A percentile compares a stretch with the other conserved stretches of the same genome.
phyloP scores from a whole-genome alignment of 495 filamentous ascomycete genomes.

The Parmelia sp. region DNA sequence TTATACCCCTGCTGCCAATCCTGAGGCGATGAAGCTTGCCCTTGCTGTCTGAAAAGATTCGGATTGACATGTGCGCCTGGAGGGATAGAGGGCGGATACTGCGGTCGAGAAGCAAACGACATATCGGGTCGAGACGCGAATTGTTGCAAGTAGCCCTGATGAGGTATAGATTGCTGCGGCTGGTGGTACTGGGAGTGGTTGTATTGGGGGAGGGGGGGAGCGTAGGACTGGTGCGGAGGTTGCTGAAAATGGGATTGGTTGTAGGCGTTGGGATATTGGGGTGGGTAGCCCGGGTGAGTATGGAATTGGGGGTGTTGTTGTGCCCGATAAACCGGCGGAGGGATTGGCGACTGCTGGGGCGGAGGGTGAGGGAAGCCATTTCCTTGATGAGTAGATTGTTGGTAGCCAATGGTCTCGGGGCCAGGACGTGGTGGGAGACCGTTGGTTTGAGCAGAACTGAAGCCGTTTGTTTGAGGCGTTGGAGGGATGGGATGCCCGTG shows the following conservation, averaged over 20 bases:
- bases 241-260: conserved; percentile 26
- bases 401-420: conserved; percentile 11
- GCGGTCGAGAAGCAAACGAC: conserved; percentile 2
- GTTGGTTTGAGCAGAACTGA: conserved; percentile 11
- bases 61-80: conserved; percentile 61
- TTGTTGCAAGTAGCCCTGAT: conserved; percentile 34
- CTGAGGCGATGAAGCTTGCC: conserved; percentile 33
- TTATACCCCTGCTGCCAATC: conserved; percentile 33
- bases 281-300: conserved; percentile 10
- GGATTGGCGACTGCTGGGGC: conserved; percentile 27
- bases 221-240: conserved; percentile 23
- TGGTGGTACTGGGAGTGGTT: conserved; percentile 32
- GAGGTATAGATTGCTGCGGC: conserved; percentile 17
- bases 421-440: conserved; percentile 19
- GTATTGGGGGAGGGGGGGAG: conserved; percentile 22
- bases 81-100: conserved; percentile 34
- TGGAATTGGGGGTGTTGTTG: conserved; percentile 5
- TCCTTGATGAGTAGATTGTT: conserved; percentile 22
- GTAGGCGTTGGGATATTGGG: conserved; percentile 24
- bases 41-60: conserved; percentile 52
- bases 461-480: conserved; percentile 24
- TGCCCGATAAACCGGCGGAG: conserved; percentile 28
- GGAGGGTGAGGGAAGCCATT: conserved; percentile 22
- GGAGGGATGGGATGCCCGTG: conserved; percentile 26
- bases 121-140: conserved; percentile 22